A percentile compares a stretch with the other conserved stretches of the same genome.
Conservation (phyloP, 139 green algal species). For the Chlorella sp. region DNA sequence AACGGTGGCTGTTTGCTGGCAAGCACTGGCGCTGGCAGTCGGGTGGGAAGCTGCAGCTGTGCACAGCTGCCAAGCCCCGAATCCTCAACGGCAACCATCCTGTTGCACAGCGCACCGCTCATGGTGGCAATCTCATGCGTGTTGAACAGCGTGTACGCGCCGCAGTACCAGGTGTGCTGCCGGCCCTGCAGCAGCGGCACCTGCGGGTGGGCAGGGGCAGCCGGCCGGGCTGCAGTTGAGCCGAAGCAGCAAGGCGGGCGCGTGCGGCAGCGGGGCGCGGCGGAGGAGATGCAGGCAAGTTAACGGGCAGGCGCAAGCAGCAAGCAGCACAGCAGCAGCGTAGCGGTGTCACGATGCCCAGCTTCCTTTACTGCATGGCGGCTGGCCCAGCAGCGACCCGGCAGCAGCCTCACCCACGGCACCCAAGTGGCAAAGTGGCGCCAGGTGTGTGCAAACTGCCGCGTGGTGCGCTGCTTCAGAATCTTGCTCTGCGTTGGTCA, state of each 20-base stretch:
- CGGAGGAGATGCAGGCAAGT: background rate
- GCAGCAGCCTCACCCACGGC: constrained; percentile 54
- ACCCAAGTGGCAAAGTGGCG: constrained; percentile 74
- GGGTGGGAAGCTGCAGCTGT: no score
- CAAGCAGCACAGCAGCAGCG: no score
- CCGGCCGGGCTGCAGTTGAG: background rate
- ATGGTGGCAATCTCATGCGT: constrained; percentile 77
- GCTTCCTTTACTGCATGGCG: background rate
- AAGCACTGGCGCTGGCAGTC: no score
- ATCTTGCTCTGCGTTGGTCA: constrained; percentile 28
- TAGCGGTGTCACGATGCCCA: no score
- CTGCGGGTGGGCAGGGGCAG: constrained; percentile 8
- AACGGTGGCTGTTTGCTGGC: no score
- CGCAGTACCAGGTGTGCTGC: constrained; percentile 56
- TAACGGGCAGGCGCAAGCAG: background rate
- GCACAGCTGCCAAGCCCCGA: no score
- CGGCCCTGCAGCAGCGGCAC: constrained; percentile 61
- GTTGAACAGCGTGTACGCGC: constrained; percentile 71
- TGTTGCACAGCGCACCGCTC: constrained; percentile 3
- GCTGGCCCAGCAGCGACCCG: background rate
- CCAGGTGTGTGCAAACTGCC: constrained; percentile 78
- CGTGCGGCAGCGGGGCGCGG: no score
- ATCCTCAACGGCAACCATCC: background rate
- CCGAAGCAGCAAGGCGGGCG: background rate
- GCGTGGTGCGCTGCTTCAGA: constrained; percentile 60